Conservation (phyloP, 106 monocot species). For the Dioscorea alata region DNA sequence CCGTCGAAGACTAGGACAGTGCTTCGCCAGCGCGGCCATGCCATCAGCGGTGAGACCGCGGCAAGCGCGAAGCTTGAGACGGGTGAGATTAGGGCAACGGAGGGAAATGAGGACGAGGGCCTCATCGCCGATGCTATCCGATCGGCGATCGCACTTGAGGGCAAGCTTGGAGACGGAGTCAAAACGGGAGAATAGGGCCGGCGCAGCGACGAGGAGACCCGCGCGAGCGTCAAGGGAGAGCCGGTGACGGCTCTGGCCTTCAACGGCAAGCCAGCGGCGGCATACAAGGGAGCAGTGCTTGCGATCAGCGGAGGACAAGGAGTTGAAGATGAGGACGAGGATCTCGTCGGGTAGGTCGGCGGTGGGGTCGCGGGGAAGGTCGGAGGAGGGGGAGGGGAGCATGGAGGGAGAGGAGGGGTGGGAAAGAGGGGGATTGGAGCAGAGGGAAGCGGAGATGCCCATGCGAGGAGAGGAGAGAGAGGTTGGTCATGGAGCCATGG, state of each 20-base stretch:
- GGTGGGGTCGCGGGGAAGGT: slow-evolving; percentile 25
- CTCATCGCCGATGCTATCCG: slow-evolving; percentile 61
- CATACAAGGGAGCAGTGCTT: slow-evolving; percentile 81
- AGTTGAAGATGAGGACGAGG: slow-evolving; percentile 64
- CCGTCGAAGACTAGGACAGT: slow-evolving; percentile 51
- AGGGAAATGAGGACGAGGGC: slow-evolving; percentile 38
- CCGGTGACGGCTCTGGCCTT: slow-evolving; percentile 58
- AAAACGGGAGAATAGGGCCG: slow-evolving; percentile 45
- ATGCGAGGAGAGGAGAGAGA: background rate
- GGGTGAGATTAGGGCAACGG: slow-evolving; percentile 46
- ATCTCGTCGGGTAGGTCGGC: slow-evolving; percentile 66
- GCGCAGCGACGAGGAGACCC: slow-evolving; percentile 23
- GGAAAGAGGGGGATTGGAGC: slow-evolving; percentile 5
- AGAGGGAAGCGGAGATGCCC: slow-evolving; percentile 4
- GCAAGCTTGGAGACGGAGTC: slow-evolving; percentile 58
- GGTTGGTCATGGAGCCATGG: too few relatives aligned
- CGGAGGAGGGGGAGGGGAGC: background rate
- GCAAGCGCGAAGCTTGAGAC: slow-evolving; percentile 75
- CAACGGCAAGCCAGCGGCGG: slow-evolving; percentile 58
- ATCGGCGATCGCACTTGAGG: slow-evolving; percentile 59
- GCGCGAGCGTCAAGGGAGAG: slow-evolving; percentile 67
- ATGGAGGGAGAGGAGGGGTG: slow-evolving; percentile 1
- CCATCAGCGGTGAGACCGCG: slow-evolving; percentile 53
- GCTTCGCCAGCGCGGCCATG: slow-evolving; percentile 42
- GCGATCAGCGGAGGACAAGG: slow-evolving; percentile 56